Base-by-base conservation (phyloP, 2,329 filamentous ascomycete species). In the Colletotrichum musae region DNA sequence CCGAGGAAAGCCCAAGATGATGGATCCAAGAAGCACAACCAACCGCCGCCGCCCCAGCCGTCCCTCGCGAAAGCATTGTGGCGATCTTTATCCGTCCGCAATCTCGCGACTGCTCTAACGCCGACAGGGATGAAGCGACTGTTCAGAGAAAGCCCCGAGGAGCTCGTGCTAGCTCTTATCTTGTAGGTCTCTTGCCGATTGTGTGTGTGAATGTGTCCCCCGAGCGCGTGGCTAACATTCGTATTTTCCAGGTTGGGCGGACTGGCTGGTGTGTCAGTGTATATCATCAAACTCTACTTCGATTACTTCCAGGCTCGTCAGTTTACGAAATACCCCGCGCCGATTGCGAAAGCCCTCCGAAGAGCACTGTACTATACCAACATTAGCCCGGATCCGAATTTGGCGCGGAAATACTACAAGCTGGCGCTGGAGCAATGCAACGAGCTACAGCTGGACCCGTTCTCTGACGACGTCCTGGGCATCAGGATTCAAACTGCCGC, bases 391-490 rank as follows among this genome's bases (percentile, higher is more conserved):
- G 92, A 97, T 68, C 90, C 93, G 3, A 87, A 92, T 68, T 87
- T 92, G 63, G 95, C 95, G 1, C 85, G 97, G 68, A 92, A 94
- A 73, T 94, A 94, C 79, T 98, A 97, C 79, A 91, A 91, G 75
- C 88, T 92, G 72, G 94, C 95, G 3, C 84, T 98, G 66, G 85
- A 91, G 71, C 86, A 92, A 59, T 94, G 94, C 66, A 84, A 90
- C 58, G 90, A 94, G 75, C 77, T 92, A 58, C 90, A 91, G 0
- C 89, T 99, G 83, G 94, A 98, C 77, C 94, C 93, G 0, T 97
- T 95, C 78, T 95, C 93, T 4, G 93, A 98, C 74, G 95, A 98
- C 78, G 91, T 98, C 41, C 86, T 98, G 73, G 96, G 96, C 9
- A 91, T 98, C 60, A 94, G 94, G 76, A 91, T 98, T 58, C 91